Base-by-base conservation (phyloP, 1,284 basidiomycete species). In the Ganoderma sp. region DNA sequence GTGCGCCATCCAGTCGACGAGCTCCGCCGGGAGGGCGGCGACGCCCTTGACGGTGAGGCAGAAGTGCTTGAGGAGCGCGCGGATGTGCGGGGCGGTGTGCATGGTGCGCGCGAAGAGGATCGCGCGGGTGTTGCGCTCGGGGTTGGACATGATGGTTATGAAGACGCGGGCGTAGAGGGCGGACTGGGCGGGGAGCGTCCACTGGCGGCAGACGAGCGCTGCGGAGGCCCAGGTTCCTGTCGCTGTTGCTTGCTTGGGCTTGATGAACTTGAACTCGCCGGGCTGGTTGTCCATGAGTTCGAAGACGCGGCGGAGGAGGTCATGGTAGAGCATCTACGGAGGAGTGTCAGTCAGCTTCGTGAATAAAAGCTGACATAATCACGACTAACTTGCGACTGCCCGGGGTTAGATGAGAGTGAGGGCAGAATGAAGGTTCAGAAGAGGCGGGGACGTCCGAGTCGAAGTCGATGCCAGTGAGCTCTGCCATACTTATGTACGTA, bases 241-340 rank as follows among this genome's bases (percentile, higher is more conserved):
- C 19, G 52, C 52, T 0, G 28, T 19, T 2, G 22, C 14, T 7
- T 56, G 28, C 28, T 34, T 56, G 28, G 52, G 52, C 19, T 56
- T 56, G 52, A 56, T 34, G 52, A 34, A 56, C 52, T 56, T 34
- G 52, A 34, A 56, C 52, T 56, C 52, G 52, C 52, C 52, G 52
- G 52, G 52, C 17, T 56, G 52, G 25, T 34, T 34, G 32, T 56
- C 52, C 52, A 56, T 34, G 1, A 28, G 28, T 14, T 56, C 52
- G 32, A 56, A 56, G 52, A 56, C 8, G 52, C 25, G 28, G 12
- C 52, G 52, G 17, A 56, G 52, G 28, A 56, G 15, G 28, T 56
- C 52, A 19, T 56, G 52, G 52, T 56, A 32, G 2, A 56, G 52
- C 52, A 56, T 56, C 32, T 28, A 15, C 5, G 52, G 6, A 12